Evolutionary conservation across 2,329 filamentous ascomycete species (phyloP).

Genomic region (Zopfia rhizophila): DNA sequence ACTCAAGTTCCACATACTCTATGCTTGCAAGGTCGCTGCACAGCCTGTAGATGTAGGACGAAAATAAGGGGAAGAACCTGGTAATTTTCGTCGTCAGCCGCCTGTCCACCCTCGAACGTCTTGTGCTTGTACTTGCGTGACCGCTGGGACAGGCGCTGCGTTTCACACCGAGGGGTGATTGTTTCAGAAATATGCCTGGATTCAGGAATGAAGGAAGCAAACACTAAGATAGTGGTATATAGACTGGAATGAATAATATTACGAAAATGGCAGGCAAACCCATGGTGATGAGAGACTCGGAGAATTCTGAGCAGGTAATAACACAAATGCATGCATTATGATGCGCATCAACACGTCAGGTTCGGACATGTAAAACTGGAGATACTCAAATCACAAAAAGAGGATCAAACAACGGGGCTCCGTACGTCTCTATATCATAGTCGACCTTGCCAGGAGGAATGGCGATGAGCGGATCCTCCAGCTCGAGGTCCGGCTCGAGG

Average conservation of each 20-base stretch:
- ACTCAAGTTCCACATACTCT: slow-evolving; percentile 61
- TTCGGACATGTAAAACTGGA: not conserved
- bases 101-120: not conserved
- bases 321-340: slow-evolving; percentile 9
- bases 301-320: slow-evolving; percentile 11
- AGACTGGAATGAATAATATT: not conserved
- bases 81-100: slow-evolving; percentile 28
- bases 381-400: slow-evolving; percentile 1
- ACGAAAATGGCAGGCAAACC: slow-evolving; percentile 11
- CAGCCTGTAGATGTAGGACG: slow-evolving; percentile 81
- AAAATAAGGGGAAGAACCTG: slow-evolving; percentile 81
- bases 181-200: slow-evolving; percentile 1
- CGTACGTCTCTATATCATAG: slow-evolving; percentile 74
- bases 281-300: slow-evolving; percentile 17
- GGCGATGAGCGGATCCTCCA: slow-evolving; percentile 74
- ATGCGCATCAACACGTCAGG: slow-evolving; percentile 12
- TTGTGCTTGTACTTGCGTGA: slow-evolving; percentile 2
- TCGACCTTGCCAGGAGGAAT: slow-evolving; percentile 78
- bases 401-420: slow-evolving; percentile 26
- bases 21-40: slow-evolving; percentile 71
- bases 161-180: slow-evolving; percentile 7
- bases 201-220: slow-evolving; percentile 10
- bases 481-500: slow-evolving; percentile 59
- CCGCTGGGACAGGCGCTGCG: not conserved
- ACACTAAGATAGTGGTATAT: not conserved